These are phyloP conservation scores for Yamadazyma sp. DNA, from an alignment of 805 yeast species.

Conservation along the genomic window DNA sequence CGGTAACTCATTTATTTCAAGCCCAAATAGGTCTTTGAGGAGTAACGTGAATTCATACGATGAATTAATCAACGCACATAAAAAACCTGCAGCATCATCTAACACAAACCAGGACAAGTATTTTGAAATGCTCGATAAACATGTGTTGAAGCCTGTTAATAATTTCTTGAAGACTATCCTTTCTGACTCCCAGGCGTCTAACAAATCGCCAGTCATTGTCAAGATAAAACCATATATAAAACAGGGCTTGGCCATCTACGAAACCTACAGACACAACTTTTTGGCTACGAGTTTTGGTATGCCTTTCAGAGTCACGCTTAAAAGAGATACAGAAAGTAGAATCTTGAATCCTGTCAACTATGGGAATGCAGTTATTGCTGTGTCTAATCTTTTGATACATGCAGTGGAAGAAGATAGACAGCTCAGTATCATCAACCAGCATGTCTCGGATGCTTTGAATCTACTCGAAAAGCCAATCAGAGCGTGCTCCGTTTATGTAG, in stretches of 20 bases:
- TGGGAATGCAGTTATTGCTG: conserved; percentile 63
- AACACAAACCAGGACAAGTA: conserved; percentile 11
- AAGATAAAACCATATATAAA: conserved; percentile 15
- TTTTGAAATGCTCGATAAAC: conserved; percentile 6
- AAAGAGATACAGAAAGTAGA: conserved; percentile 59
- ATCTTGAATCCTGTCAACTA: conserved; percentile 56
- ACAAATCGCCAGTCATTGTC: conserved; percentile 8
- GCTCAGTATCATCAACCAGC: conserved; percentile 50
- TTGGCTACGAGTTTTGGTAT: conserved; percentile 34
- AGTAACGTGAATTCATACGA: conserved; percentile 11
- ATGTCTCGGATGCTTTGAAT: conserved; percentile 58
- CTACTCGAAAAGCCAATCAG: conserved; percentile 59
- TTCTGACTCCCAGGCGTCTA: conserved; percentile 1
- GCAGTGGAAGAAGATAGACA: conserved; percentile 65
- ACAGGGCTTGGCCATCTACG: conserved; percentile 8
- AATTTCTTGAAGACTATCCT: conserved; percentile 3
- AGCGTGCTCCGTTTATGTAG: conserved; percentile 37
- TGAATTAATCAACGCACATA: conserved; percentile 11
- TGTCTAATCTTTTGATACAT: conserved; percentile 56
- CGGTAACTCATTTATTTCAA: conserved; percentile 32
- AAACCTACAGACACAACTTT: conserved; percentile 24
- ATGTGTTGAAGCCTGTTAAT: conserved; percentile 9
- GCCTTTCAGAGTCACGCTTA: conserved; percentile 36
- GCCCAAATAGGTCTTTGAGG: conserved; percentile 3
- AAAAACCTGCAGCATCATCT: neutral